These are phyloP conservation scores for Talaromyces ruber DNA, from an alignment of 495 filamentous ascomycete genomes.

Conservation along the genomic window DNA sequence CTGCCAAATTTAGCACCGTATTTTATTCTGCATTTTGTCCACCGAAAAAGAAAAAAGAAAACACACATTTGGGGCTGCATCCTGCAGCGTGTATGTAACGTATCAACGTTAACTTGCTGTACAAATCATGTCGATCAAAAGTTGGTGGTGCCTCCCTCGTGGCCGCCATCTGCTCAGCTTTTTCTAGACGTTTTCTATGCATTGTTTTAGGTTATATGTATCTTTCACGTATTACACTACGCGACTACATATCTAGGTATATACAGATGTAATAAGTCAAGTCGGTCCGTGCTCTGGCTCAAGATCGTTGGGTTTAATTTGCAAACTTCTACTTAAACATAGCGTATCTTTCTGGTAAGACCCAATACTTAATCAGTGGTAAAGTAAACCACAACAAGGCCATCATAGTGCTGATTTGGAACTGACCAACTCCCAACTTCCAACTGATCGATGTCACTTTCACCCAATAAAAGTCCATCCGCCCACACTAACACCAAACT, in stretches of 20 bases:
- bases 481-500: neutral
- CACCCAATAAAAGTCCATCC: neutral
- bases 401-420: neutral
- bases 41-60: neutral
- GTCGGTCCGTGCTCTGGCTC: neutral
- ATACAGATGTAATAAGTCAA: neutral
- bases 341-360: neutral
- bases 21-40: neutral
- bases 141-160: neutral
- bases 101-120: neutral
- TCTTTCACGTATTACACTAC: neutral
- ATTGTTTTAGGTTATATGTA: neutral
- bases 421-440: neutral
- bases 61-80: neutral
- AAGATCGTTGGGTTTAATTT: neutral
- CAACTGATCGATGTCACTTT: neutral
- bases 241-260: no score
- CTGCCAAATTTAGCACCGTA: neutral
- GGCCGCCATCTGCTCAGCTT: constrained; percentile 1
- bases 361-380: neutral
- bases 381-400: neutral
- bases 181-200: constrained; percentile 1
- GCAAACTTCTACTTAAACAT: neutral
- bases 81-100: neutral
- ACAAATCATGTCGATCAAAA: neutral